A percentile compares a stretch with the other conserved stretches of the same genome.
Evolutionary conservation across 495 filamentous ascomycete species (phyloP).

Genomic region (Mycothermus thermophilus): DNA sequence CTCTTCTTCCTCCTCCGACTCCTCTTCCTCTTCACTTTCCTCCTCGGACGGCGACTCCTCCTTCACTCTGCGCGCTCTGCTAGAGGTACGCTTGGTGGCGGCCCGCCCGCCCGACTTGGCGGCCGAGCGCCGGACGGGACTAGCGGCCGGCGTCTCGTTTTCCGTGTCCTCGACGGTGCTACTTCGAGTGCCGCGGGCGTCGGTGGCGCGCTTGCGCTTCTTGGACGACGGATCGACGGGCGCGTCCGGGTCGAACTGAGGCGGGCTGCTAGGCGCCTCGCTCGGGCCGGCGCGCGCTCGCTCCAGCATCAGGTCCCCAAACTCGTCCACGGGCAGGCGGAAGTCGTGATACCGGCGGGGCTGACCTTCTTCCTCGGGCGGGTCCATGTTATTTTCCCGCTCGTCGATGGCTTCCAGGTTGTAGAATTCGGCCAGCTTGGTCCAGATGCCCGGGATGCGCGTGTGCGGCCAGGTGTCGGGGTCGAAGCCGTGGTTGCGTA

Average conservation of each 20-base stretch:
- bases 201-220: conserved; percentile 37
- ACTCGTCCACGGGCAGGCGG: conserved; percentile 62
- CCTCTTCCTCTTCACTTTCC: conserved; percentile 47
- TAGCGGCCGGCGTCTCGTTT: conserved; percentile 23
- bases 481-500: conserved; percentile 77
- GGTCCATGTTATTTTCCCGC: conserved; percentile 55
- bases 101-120: conserved; percentile 7
- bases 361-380: conserved; percentile 42
- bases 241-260: conserved; percentile 32
- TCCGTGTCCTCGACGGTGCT: conserved; percentile 46
- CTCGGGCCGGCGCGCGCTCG: conserved; percentile 46
- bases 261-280: conserved; percentile 41
- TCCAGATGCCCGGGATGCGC: conserved; percentile 80
- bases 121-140: conserved; percentile 18
- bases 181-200: conserved; percentile 26
- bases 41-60: conserved; percentile 51
- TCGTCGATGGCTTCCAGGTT: conserved; percentile 82
- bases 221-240: conserved; percentile 9
- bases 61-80: conserved; percentile 23
- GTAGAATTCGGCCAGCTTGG: conserved; percentile 69
- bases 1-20: conserved; percentile 32
- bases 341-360: conserved; percentile 52
- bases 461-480: conserved; percentile 58
- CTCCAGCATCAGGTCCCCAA: conserved; percentile 58
- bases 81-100: conserved; percentile 25